A percentile compares a stretch with the other conserved stretches of the same genome.
Evolutionary conservation across 2,329 filamentous ascomycete genomes (phyloP).

Genomic region (Fragosphaeria purpurea): DNA sequence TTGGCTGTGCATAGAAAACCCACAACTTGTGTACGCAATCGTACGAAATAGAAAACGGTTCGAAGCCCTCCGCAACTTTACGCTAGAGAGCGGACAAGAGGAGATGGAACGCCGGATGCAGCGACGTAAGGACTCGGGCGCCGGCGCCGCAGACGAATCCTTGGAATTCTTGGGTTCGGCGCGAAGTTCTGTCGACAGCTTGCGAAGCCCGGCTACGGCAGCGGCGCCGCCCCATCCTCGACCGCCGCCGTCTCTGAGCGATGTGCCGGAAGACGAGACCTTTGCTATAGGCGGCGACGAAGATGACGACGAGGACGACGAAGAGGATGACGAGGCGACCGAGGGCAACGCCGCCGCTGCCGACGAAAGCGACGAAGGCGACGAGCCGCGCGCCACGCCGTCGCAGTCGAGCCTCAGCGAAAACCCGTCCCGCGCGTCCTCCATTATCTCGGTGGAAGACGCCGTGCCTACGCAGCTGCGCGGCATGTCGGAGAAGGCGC

Average conservation of each 20-base stretch:
- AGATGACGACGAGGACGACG: constrained; percentile 80
- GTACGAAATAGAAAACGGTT: constrained; percentile 73
- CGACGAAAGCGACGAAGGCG: constrained; percentile 46
- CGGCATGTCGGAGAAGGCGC: constrained; percentile 94
- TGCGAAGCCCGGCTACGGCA: constrained; percentile 49
- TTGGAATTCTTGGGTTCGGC: constrained; percentile 35
- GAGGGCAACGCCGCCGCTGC: constrained; percentile 70
- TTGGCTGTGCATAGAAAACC: constrained; percentile 49
- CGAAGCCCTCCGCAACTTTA: constrained; percentile 76
- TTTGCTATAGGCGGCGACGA: constrained; percentile 89
- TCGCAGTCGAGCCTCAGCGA: constrained; percentile 51
- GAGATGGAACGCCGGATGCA: constrained; percentile 76
- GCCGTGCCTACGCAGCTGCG: constrained; percentile 72
- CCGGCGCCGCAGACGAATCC: constrained; percentile 22
- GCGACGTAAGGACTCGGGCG: constrained; percentile 51
- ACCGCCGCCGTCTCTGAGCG: constrained; percentile 49
- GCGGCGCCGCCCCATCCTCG: constrained; percentile 25
- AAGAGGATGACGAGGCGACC: constrained; percentile 73
- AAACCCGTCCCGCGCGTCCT: constrained; percentile 55
- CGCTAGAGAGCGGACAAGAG: constrained; percentile 81
- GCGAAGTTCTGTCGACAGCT: constrained; percentile 57
- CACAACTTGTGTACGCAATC: constrained; percentile 69
- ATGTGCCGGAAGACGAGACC: constrained; percentile 66
- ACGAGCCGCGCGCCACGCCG: constrained; percentile 44
- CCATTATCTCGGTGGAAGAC: constrained; percentile 61